These are phyloP conservation scores for Hyphodiscus sp. DNA, from an alignment of 2,329 filamentous ascomycete genomes.

Conservation along the genomic window DNA sequence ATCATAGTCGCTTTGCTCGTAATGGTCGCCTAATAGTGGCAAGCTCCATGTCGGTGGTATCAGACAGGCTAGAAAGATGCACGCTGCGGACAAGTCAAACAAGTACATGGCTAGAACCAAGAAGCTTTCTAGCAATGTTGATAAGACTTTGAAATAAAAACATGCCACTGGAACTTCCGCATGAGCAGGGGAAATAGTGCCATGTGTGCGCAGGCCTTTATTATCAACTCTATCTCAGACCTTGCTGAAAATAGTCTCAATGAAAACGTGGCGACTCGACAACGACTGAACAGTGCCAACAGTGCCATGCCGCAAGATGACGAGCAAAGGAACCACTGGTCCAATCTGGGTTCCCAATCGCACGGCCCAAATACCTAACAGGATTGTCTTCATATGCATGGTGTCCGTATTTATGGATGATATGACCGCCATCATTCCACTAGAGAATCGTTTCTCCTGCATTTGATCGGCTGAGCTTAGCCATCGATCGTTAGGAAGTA, in stretches of 20 bases:
- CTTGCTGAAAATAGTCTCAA: neutral
- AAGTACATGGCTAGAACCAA: conserved; percentile 2
- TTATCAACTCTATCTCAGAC: neutral
- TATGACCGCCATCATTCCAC: neutral
- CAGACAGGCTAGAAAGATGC: neutral
- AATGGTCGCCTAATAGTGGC: neutral
- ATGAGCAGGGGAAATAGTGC: neutral
- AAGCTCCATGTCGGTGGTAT: neutral
- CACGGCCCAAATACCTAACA: neutral
- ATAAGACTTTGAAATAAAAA: neutral
- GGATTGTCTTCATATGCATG: neutral
- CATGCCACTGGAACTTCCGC: neutral
- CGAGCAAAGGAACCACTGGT: neutral
- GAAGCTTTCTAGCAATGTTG: conserved; percentile 1
- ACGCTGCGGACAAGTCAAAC: neutral
- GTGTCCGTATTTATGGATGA: neutral
- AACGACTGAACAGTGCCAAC: neutral
- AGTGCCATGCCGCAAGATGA: conserved; percentile 1
- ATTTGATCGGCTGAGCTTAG: neutral
- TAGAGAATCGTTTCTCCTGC: neutral
- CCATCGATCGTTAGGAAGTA: neutral
- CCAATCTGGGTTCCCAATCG: neutral
- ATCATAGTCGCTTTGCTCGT: neutral
- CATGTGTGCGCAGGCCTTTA: neutral
- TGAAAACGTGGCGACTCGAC: conserved; percentile 3